phyloP scores from a whole-genome alignment of 345 rosid genomes.

The Zanthoxylum bungeanum region DNA sequence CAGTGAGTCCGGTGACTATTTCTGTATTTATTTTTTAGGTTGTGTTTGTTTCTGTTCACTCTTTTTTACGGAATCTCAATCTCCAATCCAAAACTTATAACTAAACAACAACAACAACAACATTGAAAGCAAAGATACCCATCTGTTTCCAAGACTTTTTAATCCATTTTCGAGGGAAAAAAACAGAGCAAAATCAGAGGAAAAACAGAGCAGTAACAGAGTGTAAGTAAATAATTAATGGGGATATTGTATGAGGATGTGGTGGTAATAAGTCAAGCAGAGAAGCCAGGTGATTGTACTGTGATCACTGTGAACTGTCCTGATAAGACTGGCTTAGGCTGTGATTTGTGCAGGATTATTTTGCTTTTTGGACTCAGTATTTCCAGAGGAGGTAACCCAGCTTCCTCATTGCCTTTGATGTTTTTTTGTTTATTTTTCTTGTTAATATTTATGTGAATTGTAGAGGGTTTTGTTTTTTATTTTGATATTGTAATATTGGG shows the following conservation, averaged over 20 bases:
- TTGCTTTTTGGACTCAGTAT: conserved; percentile 63
- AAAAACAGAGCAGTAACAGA: neutral
- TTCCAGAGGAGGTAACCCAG: conserved; percentile 48
- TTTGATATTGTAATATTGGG: neutral
- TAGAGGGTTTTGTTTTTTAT: neutral
- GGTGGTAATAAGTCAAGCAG: conserved; percentile 43
- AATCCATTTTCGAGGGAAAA: neutral
- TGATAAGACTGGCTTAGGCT: conserved; percentile 69
- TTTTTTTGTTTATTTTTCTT: neutral
- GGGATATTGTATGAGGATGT: conserved; percentile 51
- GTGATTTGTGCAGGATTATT: conserved; percentile 63
- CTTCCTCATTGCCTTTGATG: neutral
- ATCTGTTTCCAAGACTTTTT: neutral
- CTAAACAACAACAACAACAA: neutral
- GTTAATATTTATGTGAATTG: neutral
- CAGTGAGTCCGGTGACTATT: neutral
- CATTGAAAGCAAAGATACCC: neutral
- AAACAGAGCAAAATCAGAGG: neutral
- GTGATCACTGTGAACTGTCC: conserved; percentile 65
- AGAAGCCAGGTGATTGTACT: conserved; percentile 40
- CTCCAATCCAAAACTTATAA: conserved; percentile 3
- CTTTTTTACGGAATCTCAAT: conserved; percentile 14
- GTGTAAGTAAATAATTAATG: conserved; percentile 25
- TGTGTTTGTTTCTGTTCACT: conserved; percentile 4
- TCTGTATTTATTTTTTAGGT: neutral